Conservation (phyloP, 1,284 basidiomycete species). For the Austroboletus niveus region DNA sequence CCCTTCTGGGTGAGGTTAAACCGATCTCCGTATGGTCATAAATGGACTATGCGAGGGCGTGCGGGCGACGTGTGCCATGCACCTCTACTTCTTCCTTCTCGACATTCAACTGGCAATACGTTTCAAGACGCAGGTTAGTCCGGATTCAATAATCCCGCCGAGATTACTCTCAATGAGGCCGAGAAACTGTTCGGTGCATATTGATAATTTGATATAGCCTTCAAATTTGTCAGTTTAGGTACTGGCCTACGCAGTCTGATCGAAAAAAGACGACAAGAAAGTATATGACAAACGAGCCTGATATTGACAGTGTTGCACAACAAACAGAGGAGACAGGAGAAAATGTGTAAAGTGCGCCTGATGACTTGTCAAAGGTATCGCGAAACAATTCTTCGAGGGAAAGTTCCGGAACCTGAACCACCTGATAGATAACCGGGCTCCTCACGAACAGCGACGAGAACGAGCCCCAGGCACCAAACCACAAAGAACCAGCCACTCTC, state of each 20-base stretch:
- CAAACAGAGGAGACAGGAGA: background rate
- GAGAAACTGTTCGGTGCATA: background rate
- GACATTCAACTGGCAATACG: background rate
- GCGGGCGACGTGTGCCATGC: constrained; percentile 1
- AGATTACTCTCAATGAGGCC: background rate
- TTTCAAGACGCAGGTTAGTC: constrained; percentile 4
- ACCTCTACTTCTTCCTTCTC: background rate
- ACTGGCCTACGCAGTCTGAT: constrained; percentile 2
- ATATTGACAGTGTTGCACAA: background rate
- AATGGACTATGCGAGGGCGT: constrained; percentile 5
- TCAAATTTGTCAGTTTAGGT: background rate
- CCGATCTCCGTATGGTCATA: constrained; percentile 1
- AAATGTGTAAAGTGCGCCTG: background rate
- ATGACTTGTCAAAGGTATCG: background rate
- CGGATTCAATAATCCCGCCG: constrained; percentile 2
- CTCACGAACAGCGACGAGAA: too few species aligned
- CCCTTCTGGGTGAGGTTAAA: background rate
- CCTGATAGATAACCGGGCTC: too few species aligned
- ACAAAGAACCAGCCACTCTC: too few species aligned
- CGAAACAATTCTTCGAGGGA: constrained; percentile 3
- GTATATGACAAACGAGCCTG: background rate
- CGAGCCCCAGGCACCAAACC: too few species aligned
- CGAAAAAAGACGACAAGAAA: background rate
- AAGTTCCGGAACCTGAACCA: too few species aligned
- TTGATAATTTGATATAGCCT: background rate